These are phyloP conservation scores for Trametes elegans DNA, from an alignment of 768 basidiomycete species.

Conservation along the genomic window DNA sequence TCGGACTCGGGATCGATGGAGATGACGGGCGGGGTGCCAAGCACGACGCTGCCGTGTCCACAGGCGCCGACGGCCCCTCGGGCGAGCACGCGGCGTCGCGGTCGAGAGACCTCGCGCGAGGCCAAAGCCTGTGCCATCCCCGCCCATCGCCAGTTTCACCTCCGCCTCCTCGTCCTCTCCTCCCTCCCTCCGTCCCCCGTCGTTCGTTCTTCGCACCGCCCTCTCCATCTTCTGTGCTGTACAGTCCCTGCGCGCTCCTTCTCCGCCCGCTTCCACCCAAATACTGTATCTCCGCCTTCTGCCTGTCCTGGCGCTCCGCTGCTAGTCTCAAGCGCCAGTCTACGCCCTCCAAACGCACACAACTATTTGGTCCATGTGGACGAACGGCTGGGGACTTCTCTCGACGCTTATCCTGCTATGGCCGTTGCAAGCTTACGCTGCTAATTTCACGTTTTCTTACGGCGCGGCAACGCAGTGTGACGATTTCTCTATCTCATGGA, in stretches of 20 bases:
- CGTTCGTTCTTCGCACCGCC: background rate
- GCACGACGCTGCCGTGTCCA: no score
- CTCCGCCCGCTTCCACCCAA: constrained; percentile 3
- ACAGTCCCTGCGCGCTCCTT: background rate
- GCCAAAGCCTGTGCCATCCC: background rate
- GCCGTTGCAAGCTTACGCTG: constrained; percentile 18
- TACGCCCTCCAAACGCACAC: background rate
- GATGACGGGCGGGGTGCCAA: no score
- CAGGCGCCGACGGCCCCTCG: no score
- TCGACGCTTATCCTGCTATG: constrained; percentile 22
- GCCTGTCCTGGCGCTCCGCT: background rate
- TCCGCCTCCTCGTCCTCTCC: background rate
- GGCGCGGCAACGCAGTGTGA: constrained; percentile 58
- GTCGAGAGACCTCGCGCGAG: background rate
- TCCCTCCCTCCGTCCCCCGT: background rate
- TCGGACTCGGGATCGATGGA: no score
- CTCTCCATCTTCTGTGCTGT: background rate
- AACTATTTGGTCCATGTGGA: constrained; percentile 23
- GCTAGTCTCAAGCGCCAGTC: background rate
- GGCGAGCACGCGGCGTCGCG: background rate
- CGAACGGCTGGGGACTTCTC: constrained; percentile 19
- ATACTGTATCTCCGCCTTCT: background rate
- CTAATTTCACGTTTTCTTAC: constrained; percentile 50
- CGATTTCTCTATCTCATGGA: constrained; percentile 58
- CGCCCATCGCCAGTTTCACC: background rate